Evolutionary conservation across 2,329 filamentous ascomycete genomes (phyloP).

Genomic region (Verticillium longisporum): DNA sequence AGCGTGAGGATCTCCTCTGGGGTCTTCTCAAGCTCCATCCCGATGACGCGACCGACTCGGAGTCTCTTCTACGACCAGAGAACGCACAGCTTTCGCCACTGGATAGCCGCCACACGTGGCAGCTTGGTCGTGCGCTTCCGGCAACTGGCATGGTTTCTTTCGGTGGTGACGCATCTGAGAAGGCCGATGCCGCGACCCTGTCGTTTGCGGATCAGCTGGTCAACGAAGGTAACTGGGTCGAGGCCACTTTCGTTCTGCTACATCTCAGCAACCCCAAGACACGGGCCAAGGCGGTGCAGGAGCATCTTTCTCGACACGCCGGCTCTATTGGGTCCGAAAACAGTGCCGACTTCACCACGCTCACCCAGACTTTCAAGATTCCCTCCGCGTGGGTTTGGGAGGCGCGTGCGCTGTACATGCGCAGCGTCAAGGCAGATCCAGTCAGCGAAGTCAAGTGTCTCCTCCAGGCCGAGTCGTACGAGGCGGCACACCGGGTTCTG

Average conservation of each 20-base stretch:
- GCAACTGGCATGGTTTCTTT: conserved; percentile 45
- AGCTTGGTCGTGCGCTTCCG: conserved; percentile 65
- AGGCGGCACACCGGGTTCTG: conserved; percentile 80
- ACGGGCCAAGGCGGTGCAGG: conserved; percentile 61
- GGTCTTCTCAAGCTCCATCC: conserved; percentile 78
- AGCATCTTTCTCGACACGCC: conserved; percentile 68
- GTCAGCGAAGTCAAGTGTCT: conserved; percentile 71
- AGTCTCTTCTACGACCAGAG: conserved; percentile 67
- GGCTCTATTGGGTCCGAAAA: conserved; percentile 55
- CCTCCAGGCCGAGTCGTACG: conserved; percentile 66
- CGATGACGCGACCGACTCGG: conserved; percentile 49
- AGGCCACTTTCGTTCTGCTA: conserved; percentile 69
- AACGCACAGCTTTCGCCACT: conserved; percentile 70
- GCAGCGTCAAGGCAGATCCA: conserved; percentile 62
- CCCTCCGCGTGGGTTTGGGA: conserved; percentile 78
- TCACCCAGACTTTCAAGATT: conserved; percentile 61
- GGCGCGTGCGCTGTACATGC: conserved; percentile 77
- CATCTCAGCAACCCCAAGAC: conserved; percentile 60
- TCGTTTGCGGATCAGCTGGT: conserved; percentile 61
- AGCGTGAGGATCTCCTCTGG: conserved; percentile 76
- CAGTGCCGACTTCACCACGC: conserved; percentile 47
- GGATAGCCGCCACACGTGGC: conserved; percentile 74
- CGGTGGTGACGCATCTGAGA: conserved; percentile 45
- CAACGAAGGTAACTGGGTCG: conserved; percentile 58
- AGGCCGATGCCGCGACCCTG: conserved; percentile 59